A percentile compares a stretch with the other conserved stretches of the same genome.
phyloP scores from a whole-genome alignment of 352 stramenopile genomes.

The Globisporangium ultimum region DNA sequence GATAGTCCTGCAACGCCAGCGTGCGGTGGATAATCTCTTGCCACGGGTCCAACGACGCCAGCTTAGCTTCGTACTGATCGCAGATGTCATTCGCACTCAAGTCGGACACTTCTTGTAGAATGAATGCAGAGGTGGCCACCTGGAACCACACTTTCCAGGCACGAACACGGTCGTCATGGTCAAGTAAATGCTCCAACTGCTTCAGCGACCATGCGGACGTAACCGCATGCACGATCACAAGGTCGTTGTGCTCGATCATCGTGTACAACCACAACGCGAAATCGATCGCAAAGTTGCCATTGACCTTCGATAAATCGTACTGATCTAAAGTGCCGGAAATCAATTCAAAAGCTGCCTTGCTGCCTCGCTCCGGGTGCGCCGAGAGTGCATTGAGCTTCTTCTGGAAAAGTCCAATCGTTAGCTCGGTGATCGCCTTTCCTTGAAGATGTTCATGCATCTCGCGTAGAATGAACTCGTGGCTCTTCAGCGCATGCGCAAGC shows the following conservation, averaged over 20 bases:
- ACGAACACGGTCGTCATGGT: constrained; percentile 14
- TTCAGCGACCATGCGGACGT: constrained; percentile 33
- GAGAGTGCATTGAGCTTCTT: constrained; percentile 26
- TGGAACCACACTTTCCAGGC: constrained; percentile 34
- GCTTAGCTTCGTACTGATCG: constrained; percentile 4
- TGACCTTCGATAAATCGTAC: constrained; percentile 20
- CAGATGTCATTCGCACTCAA: constrained; percentile 29
- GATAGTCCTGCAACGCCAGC: constrained; percentile 29
- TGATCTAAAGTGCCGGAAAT: constrained; percentile 15
- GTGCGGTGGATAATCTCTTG: constrained; percentile 27
- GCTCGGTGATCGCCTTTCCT: constrained; percentile 1
- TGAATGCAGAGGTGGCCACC: constrained; percentile 24
- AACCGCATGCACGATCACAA: constrained; percentile 29
- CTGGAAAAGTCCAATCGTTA: constrained; percentile 13
- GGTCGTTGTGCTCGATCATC: constrained; percentile 27
- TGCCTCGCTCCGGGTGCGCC: constrained; percentile 12
- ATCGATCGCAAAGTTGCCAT: constrained; percentile 25
- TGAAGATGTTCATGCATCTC: constrained; percentile 10
- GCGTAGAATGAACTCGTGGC: constrained; percentile 12
- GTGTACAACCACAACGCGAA: constrained; percentile 29
- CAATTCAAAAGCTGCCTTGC: constrained; percentile 12
- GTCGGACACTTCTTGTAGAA: constrained; percentile 24
- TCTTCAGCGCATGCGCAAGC: constrained; percentile 8
- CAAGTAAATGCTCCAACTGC: constrained; percentile 32
- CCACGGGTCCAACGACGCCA: constrained; percentile 33